Evolutionary conservation across 352 stramenopile genomes (phyloP), one percentile per base, ranked within the genome.

Genomic region (Globisporangium canariense): DNA sequence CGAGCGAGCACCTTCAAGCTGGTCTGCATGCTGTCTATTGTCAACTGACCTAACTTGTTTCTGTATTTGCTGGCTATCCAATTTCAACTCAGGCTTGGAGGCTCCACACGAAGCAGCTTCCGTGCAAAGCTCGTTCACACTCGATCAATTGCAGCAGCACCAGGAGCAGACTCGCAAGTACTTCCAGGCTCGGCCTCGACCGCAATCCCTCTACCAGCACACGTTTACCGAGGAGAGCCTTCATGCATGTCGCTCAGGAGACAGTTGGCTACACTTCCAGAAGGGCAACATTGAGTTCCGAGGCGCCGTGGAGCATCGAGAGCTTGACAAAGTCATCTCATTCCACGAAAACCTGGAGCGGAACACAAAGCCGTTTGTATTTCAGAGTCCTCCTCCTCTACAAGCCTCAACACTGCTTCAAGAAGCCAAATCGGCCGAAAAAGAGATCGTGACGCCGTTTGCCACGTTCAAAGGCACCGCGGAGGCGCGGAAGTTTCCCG

Each of bases 211-310:
- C 16, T 89, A 89, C 46, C 74, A 68, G 2, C 80, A 89, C 34
- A 51, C n/a, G 9, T 89, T 89, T 52, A 73, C 49, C 2, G 20
- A 47, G 6, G 25, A 59, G 18, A 77, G 65, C 22, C 22, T 47
- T 38, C 11, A 20, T 18, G 8, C 16, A 25, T 25, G 22, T 9
- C 25, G 9, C 13, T 20, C 49, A 38, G 65, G n/a, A 60, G 49
- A 3, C 54, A 75, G 16, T 3, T 11, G 0, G 20, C 22, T 56
- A 7, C 61, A 52, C 20, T 76, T 86, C 49, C 60, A 70, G 32
- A 87, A 86, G 30, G 80, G 80, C 0, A 89, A 89, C 47, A 83
- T 89, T 38, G 50, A 51, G 40, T 89, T 89, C 38, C 65, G 65
- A 68, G 79, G 79, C 7, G 64, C 71, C 1, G 14, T 86, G 8